These are phyloP conservation scores for Ramaria rubella DNA, from an alignment of 768 basidiomycete genomes.

Conservation along the genomic window DNA sequence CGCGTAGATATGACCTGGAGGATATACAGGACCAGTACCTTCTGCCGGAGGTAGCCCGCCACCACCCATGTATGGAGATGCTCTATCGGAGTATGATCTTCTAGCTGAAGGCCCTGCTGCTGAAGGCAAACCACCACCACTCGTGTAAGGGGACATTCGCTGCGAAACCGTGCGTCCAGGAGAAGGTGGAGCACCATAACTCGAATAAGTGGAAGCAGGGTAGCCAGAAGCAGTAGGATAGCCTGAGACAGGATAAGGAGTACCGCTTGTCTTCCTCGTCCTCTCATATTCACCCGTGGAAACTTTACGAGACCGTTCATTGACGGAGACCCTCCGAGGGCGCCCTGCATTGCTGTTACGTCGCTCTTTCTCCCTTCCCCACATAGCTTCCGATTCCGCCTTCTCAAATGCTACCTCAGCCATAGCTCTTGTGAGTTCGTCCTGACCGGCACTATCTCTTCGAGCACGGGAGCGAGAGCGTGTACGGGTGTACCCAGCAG, in stretches of 20 bases:
- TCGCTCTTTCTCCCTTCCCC: not conserved
- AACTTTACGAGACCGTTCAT: not conserved
- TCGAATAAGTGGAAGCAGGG: not conserved
- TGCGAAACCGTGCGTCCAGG: not conserved
- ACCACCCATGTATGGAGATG: not conserved
- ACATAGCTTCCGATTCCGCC: not conserved
- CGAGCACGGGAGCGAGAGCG: conserved; percentile 5
- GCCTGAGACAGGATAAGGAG: conserved; percentile 5
- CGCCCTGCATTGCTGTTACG: not conserved
- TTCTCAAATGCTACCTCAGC: conserved; percentile 2
- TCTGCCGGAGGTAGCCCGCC: not conserved
- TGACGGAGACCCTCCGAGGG: not conserved
- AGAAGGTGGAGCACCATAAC: not conserved
- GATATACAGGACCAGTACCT: conserved; percentile 35
- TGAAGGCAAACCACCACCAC: not conserved
- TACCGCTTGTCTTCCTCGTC: not conserved
- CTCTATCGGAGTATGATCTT: not conserved
- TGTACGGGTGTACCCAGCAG: not conserved
- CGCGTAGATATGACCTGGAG: conserved; percentile 50
- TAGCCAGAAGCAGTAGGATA: conserved; percentile 6
- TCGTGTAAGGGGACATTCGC: not conserved
- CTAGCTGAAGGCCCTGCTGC: not conserved
- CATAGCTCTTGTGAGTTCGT: conserved; percentile 9
- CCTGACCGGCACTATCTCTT: conserved; percentile 3
- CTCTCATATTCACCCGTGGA: conserved; percentile 1